Evolutionary conservation across 2,329 filamentous ascomycete genomes (phyloP).

Genomic region (Leptographium lundbergii): DNA sequence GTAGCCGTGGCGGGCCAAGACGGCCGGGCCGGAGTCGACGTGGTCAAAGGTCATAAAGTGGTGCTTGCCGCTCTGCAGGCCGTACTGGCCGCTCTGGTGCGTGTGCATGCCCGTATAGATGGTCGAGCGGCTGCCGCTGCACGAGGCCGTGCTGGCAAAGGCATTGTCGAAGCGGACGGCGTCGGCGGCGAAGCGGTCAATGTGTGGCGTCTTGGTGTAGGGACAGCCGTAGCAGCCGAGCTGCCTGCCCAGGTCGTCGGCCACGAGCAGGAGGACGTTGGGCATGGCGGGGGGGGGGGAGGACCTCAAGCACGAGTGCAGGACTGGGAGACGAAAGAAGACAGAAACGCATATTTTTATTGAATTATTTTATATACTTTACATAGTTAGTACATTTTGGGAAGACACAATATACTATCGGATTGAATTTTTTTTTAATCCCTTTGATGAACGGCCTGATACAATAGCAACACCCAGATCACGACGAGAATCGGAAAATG

Average conservation of each 20-base stretch:
- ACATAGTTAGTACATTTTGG: no score
- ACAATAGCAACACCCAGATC: background rate
- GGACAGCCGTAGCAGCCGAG: constrained; percentile 6
- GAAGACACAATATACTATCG: no score
- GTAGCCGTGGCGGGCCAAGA: constrained; percentile 27
- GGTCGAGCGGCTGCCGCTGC: constrained; percentile 31
- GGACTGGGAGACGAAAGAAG: no score
- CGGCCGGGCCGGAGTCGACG: constrained; percentile 25
- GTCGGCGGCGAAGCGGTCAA: constrained; percentile 25
- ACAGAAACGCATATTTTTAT: no score
- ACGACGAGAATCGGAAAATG: background rate
- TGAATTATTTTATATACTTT: no score
- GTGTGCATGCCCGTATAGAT: constrained; percentile 37
- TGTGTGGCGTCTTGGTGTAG: constrained; percentile 23
- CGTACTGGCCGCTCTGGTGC: constrained; percentile 35
- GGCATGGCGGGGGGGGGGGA: background rate
- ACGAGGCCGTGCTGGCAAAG: constrained; percentile 33
- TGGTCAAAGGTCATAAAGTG: constrained; percentile 32
- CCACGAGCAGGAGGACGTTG: constrained; percentile 6
- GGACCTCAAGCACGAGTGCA: no score
- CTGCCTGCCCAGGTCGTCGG: constrained; percentile 7
- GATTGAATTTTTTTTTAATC: no score
- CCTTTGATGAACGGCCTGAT: no score
- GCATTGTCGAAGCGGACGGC: constrained; percentile 25
- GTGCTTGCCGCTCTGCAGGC: constrained; percentile 22